Evolutionary conservation across 805 yeast genomes (phyloP), one percentile per base, ranked within the genome.

Genomic region (Myxozyma vanderwaltii): DNA sequence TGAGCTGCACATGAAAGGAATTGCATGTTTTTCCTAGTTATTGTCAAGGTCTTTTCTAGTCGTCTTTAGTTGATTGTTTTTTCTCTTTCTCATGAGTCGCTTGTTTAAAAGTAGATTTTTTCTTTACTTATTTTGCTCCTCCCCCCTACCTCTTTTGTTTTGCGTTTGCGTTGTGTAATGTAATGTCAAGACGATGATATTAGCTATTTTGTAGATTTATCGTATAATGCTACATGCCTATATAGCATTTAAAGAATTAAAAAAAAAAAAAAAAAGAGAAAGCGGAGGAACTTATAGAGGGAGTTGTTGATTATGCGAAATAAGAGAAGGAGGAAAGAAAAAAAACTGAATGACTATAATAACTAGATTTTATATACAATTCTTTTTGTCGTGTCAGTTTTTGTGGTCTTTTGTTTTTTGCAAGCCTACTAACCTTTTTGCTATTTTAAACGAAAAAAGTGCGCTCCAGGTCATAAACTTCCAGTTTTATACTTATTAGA

Each of bases 401-500:
- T 21, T 23, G 41, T 7, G 21, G 10, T 12, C 35, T 15, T 19
- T 46, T 46, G 13, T n/a, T 24, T 1, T 44, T 23, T 15, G 15
- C 26, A 15, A 17, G 33, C 15, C 23, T 39, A 39, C 47, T 52
- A 44, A 52, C 50, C 33, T 40, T 13, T 31, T n/a, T n/a, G n/a
- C 27, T 51, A 26, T 41, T 44, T 43, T 51, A 5, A 8, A 23
- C 10, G 12, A 50, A 19, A 48, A 17, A 44, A 72, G 71, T 85
- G 94, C 68, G 81, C 88, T 2, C 97, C 97, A 1, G 80, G 82
- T 12, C 91, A 89, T 65, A 94, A 94, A 73, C 79, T 94, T 49
- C 94, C 82, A 67, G 84, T 94, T 3, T 79, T 94, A 61, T 94
- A 92, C 70, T 79, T 92, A 47, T 74, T 94, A 56, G 98, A 94